Conservation (phyloP, 495 filamentous ascomycete genomes). For the Hypoxylon lienhwacheense region DNA sequence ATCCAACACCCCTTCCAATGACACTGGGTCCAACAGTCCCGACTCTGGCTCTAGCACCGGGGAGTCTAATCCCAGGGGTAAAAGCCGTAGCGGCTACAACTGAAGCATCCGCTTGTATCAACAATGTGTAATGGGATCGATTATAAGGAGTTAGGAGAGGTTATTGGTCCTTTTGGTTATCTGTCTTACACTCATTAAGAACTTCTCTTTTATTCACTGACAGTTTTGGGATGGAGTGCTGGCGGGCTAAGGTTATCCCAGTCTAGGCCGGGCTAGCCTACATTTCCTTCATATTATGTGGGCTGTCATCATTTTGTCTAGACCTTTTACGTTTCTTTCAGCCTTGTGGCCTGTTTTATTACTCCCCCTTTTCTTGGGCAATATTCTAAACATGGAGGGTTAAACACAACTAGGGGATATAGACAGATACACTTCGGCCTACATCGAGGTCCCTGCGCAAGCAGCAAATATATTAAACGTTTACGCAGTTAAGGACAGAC, state of each 20-base stretch:
- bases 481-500: conserved; percentile 15
- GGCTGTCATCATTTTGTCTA: too few relatives aligned
- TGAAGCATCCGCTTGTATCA: conserved; percentile 10
- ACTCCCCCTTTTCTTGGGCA: not conserved
- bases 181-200: not conserved
- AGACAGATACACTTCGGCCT: too few relatives aligned
- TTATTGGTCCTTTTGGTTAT: not conserved
- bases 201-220: not conserved
- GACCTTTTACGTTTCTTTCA: too few relatives aligned
- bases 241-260: too few relatives aligned
- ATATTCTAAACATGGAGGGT: conserved; percentile 6
- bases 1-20: conserved; percentile 24
- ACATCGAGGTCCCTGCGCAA: conserved; percentile 23
- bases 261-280: too few relatives aligned
- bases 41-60: conserved; percentile 18
- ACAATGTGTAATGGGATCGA: conserved; percentile 8
- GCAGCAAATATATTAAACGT: conserved; percentile 10
- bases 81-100: conserved; percentile 35
- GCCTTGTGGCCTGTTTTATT: too few relatives aligned
- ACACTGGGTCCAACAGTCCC: conserved; percentile 28
- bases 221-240: too few relatives aligned
- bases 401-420: too few relatives aligned
- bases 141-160: conserved; percentile 12
- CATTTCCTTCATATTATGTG: too few relatives aligned
- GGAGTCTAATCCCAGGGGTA: conserved; percentile 15